Evolutionary conservation across 1,284 basidiomycete species (phyloP).

Genomic region (Ganoderma boninense): DNA sequence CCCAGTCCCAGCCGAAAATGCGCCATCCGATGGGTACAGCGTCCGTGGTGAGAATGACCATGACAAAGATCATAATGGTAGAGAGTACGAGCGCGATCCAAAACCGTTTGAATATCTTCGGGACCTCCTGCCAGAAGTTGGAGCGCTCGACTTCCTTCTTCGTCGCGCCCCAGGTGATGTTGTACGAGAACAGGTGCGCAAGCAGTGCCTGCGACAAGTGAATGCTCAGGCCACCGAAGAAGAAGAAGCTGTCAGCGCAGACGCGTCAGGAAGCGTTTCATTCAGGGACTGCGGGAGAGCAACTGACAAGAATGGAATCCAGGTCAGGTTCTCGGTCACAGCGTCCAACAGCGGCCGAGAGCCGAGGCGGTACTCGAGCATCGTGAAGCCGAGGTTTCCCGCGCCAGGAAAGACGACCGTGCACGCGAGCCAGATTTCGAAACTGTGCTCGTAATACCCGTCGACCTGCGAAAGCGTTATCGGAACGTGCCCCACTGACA

Average conservation of each 20-base stretch:
- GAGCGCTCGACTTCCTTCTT: slow-evolving; percentile 84
- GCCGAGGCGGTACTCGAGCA: slow-evolving; percentile 82
- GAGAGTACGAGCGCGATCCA: slow-evolving; percentile 69
- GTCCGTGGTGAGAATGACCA: slow-evolving; percentile 62
- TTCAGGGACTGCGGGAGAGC: neutral
- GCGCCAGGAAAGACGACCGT: slow-evolving; percentile 79
- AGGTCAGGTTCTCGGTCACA: slow-evolving; percentile 72
- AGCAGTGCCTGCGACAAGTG: slow-evolving; percentile 79
- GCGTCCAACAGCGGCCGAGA: slow-evolving; percentile 61
- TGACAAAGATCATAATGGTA: slow-evolving; percentile 42
- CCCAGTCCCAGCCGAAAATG: slow-evolving; percentile 68
- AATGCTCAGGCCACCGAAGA: slow-evolving; percentile 83
- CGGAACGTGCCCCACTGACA: neutral
- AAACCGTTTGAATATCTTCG: slow-evolving; percentile 80
- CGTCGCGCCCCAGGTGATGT: slow-evolving; percentile 85
- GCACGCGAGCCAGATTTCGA: slow-evolving; percentile 82
- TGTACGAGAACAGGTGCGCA: slow-evolving; percentile 85
- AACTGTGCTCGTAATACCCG: slow-evolving; percentile 74
- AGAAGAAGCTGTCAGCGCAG: slow-evolving; percentile 70
- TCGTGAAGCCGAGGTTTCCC: slow-evolving; percentile 75
- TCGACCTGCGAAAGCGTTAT: slow-evolving; percentile 46
- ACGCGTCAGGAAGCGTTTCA: neutral
- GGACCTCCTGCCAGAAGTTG: slow-evolving; percentile 91
- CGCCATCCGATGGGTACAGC: slow-evolving; percentile 69
- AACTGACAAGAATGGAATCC: slow-evolving; percentile 83